A percentile compares a stretch with the other conserved stretches of the same genome.
Evolutionary conservation across 2,329 filamentous ascomycete genomes (phyloP).

Genomic region (Pleomassaria siparia): DNA sequence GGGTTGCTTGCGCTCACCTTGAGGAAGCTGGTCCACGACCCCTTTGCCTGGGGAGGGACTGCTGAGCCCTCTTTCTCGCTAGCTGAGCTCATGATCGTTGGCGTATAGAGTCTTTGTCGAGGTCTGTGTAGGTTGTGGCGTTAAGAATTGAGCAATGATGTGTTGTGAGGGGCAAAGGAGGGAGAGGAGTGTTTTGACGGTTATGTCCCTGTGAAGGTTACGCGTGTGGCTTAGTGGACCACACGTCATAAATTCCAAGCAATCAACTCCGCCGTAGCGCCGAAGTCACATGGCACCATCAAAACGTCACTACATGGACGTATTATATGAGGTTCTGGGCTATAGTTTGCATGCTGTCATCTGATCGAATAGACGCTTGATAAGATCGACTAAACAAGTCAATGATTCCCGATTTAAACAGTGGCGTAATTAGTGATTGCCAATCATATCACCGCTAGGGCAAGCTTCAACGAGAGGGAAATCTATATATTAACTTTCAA

Average conservation of each 20-base stretch:
- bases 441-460: too few relatives aligned
- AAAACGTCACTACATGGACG: background rate
- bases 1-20: conserved; percentile 40
- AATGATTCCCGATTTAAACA: too few relatives aligned
- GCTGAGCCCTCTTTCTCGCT: conserved; percentile 47
- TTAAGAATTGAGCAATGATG: background rate
- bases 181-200: background rate
- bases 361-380: too few relatives aligned
- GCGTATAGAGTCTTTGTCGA: background rate
- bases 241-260: conserved; percentile 9
- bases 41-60: conserved; percentile 49
- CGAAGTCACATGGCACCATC: background rate
- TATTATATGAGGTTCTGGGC: too few relatives aligned
- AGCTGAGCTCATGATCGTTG: conserved; percentile 19
- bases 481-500: background rate
- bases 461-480: too few relatives aligned
- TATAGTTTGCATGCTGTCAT: too few relatives aligned
- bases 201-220: background rate
- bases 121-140: background rate
- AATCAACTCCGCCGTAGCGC: background rate
- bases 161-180: background rate
- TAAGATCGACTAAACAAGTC: too few relatives aligned
- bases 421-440: too few relatives aligned
- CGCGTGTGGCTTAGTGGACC: conserved; percentile 10
- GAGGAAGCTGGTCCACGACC: conserved; percentile 53